Conservation (phyloP, 495 filamentous ascomycete genomes). For the Xylona heveae region DNA sequence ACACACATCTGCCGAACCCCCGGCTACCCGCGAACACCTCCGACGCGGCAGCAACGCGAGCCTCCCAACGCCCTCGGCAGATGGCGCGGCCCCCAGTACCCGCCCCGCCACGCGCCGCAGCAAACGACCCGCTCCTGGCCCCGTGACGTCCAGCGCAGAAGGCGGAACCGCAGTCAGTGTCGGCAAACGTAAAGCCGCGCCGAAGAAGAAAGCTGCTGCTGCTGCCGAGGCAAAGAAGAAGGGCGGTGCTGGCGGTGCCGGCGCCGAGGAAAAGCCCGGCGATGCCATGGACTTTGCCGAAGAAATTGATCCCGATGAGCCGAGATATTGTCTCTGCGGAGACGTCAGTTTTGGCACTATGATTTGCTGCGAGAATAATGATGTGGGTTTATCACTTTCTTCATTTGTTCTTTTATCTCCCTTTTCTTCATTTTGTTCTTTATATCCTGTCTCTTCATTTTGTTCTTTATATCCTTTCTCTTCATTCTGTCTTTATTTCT, state of each 20-base stretch:
- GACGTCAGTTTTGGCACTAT: conserved; percentile 85
- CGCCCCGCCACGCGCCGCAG: conserved; percentile 22
- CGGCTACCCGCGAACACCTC: conserved; percentile 22
- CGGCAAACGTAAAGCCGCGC: conserved; percentile 60
- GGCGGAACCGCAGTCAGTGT: conserved; percentile 57
- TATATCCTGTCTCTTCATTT: conserved; percentile 3
- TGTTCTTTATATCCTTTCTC: not conserved
- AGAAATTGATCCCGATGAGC: conserved; percentile 80
- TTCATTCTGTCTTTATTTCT: no score
- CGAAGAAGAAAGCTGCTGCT: conserved; percentile 32
- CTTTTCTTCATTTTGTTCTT: conserved; percentile 8
- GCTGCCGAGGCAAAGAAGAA: conserved; percentile 18
- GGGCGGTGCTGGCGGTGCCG: conserved; percentile 1
- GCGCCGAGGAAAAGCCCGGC: conserved; percentile 1
- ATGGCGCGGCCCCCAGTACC: conserved; percentile 11
- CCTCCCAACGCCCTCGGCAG: not conserved
- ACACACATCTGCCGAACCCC: conserved; percentile 14
- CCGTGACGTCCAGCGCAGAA: conserved; percentile 39
- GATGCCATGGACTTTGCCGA: conserved; percentile 47
- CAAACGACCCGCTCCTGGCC: conserved; percentile 59
- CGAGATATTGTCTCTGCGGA: conserved; percentile 76
- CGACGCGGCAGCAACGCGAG: conserved; percentile 21
- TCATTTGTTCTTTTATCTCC: not conserved
- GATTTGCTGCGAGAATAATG: conserved; percentile 81
- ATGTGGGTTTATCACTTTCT: conserved; percentile 35